Evolutionary conservation across 2,329 filamentous ascomycete species (phyloP), one percentile per base, ranked within the genome.

Genomic region (Colletotrichum phormii): DNA sequence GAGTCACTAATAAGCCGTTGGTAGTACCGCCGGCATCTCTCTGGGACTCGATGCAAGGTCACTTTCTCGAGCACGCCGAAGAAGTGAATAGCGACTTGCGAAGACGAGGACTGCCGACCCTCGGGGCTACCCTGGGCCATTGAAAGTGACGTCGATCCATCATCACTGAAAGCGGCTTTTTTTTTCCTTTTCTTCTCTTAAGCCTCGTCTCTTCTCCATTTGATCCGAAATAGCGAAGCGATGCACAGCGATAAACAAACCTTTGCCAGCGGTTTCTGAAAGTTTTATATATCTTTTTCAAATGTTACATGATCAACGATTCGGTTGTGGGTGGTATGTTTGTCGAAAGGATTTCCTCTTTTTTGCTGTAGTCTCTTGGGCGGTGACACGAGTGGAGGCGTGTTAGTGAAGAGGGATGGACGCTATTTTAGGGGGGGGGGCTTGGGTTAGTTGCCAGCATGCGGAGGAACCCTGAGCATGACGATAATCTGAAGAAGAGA

Each of bases 21-120:
- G 15, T 31, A 77, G 76, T 74, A 46, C 75, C 75, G 4, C 51
- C 74, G 6, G 70, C 75, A 13, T 74, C 75, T 46, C 46, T 77
- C 1, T 76, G 75, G 70, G 64, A 76, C 60, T 70, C 75, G 26
- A 76, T 77, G 74, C 63, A 68, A 59, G 75, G 75, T 9, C 75
- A 77, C 31, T 76, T 77, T 33, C 72, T 75, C 62, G 74, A 76
- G 26, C 65, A 74, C 24, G 65, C 65, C 15, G 67, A 75, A 31
- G 74, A 76, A 71, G 72, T 75, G 6, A 75, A 76, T 29, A 59
- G 66, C 12, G 74, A 76, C 42, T 42, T 77, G 11, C 49, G 33
- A 33, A 58, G 51, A 24, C 61, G 51, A 18, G 71, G 71, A 12
- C 26, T 62, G 8, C 62, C 62, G 7, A 26, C 51, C 6, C 68